These are phyloP conservation scores for Galeopsis tetrahit DNA, from an alignment of 257 asterid species.

Conservation along the genomic window DNA sequence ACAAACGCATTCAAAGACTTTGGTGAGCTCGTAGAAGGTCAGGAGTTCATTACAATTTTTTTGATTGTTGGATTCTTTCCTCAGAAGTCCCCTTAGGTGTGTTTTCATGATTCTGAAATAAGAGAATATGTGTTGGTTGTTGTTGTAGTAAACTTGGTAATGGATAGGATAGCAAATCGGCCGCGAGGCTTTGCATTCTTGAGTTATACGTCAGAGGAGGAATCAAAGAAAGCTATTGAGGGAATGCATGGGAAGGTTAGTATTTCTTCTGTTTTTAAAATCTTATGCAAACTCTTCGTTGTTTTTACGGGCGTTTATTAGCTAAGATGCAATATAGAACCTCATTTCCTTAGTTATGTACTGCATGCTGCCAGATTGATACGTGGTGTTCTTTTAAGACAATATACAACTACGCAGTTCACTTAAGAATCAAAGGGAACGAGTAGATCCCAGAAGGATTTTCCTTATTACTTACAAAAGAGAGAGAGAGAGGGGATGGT, in stretches of 20 bases:
- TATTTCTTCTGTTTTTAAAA: conserved; percentile 5
- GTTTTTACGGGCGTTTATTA: neutral
- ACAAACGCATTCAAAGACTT: conserved; percentile 61
- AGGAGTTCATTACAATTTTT: neutral
- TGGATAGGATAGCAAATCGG: conserved; percentile 87
- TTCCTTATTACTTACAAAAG: neutral
- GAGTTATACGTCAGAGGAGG: conserved; percentile 67
- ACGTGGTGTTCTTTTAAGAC: neutral
- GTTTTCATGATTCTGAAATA: conserved; percentile 6
- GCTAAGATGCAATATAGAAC: neutral
- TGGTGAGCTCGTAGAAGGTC: conserved; percentile 84
- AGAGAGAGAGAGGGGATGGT: neutral
- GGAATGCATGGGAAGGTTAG: conserved; percentile 96
- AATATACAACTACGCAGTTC: neutral
- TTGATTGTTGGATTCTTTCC: conserved; percentile 1
- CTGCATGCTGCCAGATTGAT: neutral
- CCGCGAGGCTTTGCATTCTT: conserved; percentile 89
- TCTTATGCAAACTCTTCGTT: neutral
- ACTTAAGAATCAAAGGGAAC: neutral
- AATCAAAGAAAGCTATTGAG: conserved; percentile 77
- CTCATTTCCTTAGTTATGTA: neutral
- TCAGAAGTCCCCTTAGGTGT: neutral
- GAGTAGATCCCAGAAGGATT: neutral
- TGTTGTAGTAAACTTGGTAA: conserved; percentile 68
- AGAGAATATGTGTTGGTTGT: conserved; percentile 8